A percentile compares a stretch with the other conserved stretches of the same genome.
Conservation (phyloP, 352 stramenopile genomes). For the Phytophthora niederhauseri region DNA sequence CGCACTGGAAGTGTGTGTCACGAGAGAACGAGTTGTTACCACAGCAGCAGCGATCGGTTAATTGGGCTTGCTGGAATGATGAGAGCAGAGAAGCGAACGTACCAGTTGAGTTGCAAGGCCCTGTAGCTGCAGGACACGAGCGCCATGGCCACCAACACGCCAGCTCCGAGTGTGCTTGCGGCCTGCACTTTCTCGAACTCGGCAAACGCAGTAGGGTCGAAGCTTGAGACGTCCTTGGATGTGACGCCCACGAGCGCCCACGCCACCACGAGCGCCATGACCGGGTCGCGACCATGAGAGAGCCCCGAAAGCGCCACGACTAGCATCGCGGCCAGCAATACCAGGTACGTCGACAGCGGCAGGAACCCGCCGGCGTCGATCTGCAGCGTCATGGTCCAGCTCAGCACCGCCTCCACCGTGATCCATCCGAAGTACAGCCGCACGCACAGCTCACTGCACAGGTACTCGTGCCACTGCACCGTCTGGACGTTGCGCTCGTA, state of each 20-base stretch:
- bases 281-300: constrained; percentile 54
- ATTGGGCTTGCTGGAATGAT: constrained; percentile 11
- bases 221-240: constrained; percentile 38
- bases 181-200: constrained; percentile 52
- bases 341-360: constrained; percentile 48
- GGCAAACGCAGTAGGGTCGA: constrained; percentile 26
- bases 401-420: constrained; percentile 54
- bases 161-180: constrained; percentile 43
- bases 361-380: constrained; percentile 42
- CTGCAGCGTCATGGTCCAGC: constrained; percentile 62
- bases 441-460: constrained; percentile 67
- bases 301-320: constrained; percentile 49
- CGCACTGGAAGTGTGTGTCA: constrained; percentile 16
- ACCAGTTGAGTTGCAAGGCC: constrained; percentile 32
- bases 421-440: constrained; percentile 73
- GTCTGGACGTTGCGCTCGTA: constrained; percentile 51
- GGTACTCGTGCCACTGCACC: constrained; percentile 58
- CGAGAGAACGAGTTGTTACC: constrained; percentile 14
- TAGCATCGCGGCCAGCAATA: constrained; percentile 50
- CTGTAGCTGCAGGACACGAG: constrained; percentile 43
- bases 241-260: constrained; percentile 62
- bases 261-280: constrained; percentile 56
- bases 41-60: constrained; percentile 14
- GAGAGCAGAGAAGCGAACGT: constrained; percentile 18
- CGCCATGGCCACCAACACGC: constrained; percentile 34